Evolutionary conservation across 257 asterid species (phyloP), one percentile per base, ranked within the genome.

Genomic region (Coffea eugenioides): DNA sequence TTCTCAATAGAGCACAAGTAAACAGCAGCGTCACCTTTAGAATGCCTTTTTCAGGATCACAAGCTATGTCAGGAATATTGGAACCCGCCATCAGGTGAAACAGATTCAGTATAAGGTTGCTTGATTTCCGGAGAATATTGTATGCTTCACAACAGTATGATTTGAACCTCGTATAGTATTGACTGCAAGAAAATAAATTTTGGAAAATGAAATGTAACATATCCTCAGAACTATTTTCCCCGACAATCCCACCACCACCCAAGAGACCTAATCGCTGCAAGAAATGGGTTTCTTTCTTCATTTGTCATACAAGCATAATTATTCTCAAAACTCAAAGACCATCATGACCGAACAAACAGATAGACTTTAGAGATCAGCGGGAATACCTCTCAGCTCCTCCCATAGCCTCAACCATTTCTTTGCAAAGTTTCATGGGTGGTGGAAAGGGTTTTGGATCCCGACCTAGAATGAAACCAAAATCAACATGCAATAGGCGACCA

Each of bases 371-470:
- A 31, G 34, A 57, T 57, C 65, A 59, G 25, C 48, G 27, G 27
- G 43, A 64, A 57, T 76, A 95, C 99, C 99, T 95, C 89, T 93
- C 98, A 41, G 98, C 99, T 83, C 99, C 99, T 31, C 98, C 99
- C 98, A 95, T 95, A 45, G 99, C 99, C 88, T 95, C 99, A 68
- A 95, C 99, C 99, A 95, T 95, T 90, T 95, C 99, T 88, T 95
- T 95, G 87, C 99, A 95, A 51, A 95, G 99, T 82, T 95, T 95
- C 99, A 95, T 95, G 71, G 99, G 99, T 5, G 99, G 98, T 46
- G 99, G 99, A 86, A 95, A 95, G 56, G 99, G 99, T 87, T 95
- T 95, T 56, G 98, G 98, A 90, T 95, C 99, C 82, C 93, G 89
- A 77, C 99, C 98, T 34, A 95, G 93, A 84, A 95, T 95, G 69